Evolutionary conservation across 2,329 filamentous ascomycete species (phyloP), one percentile per base, ranked within the genome.

Genomic region (Hypoxylon sp.): DNA sequence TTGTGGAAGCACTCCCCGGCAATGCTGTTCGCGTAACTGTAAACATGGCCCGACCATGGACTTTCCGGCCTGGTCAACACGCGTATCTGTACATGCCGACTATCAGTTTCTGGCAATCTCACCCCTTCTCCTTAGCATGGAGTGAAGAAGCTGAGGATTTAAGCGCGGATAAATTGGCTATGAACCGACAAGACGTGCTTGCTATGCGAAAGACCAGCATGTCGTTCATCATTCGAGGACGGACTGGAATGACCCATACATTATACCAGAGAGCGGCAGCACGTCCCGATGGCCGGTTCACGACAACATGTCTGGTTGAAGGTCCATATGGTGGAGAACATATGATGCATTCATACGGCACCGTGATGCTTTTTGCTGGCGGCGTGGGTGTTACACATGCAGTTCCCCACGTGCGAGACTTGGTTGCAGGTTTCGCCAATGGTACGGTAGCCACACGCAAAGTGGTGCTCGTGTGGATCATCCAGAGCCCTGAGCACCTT

Each of bases 341-440:
- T 77, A 85, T 83, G 71, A 85, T 95, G 77, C 85, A 90, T 67
- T 93, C 91, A 0, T 95, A 94, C 79, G 92, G 92, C 71, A 94
- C 91, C 0, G 89, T 92, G 31, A 88, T 95, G 79, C 86, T 95
- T 42, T 93, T 95, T 77, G 92, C 92, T 0, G 92, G 92, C 64
- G 92, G 92, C 74, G 91, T 95, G 11, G 92, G 92, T 70, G 92
- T 95, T 74, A 94, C 92, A 0, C 92, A 95, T 74, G 91, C 92
- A 71, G 89, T 94, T 27, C 91, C 91, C 58, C 91, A 93, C 77
- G 87, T 95, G 42, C 89, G 90, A 64, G 88, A 93, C 71, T 86
- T 95, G 0, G 88, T 95, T 30, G 83, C 85, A 5, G 91, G 91
- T 42, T 92, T 88, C 78, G 85, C 86, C 67, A 88, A 90, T 69